Base-by-base conservation (phyloP, 2,329 filamentous ascomycete species). In the Ceratocystiopsis minuta region DNA sequence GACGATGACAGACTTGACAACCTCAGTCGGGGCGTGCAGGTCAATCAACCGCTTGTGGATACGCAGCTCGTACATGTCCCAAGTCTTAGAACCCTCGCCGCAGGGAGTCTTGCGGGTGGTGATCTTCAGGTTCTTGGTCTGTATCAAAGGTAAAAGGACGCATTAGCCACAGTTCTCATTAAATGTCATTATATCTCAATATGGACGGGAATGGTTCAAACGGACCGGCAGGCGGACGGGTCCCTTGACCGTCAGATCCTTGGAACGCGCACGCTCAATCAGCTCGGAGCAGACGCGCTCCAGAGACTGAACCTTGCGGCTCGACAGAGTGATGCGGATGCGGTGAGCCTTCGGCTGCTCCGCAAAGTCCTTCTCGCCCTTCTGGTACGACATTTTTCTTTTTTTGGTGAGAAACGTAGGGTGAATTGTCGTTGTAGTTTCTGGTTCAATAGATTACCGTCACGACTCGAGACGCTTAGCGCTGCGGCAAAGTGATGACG, bases 81-180 rank as follows among this genome's bases (percentile, higher is more conserved):
- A 98, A 62, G 90, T 98, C 85, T 98, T 98, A 68, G 82, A 92
- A 71, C 90, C 90, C 78, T 98, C 90, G 82, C 90, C 90, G 70
- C 83, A 90, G 65, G 90, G 90, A 53, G 90, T 96, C 82, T 98
- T 98, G 62, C 90, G 82, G 74, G 90, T 94, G 64, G 83, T 85
- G 74, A 94, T 78, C 75, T 90, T 85, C 60, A 96, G 77, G 64
- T 77, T 84, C 80, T 95, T 94, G 72, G 87, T 95, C 41, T 46
- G 35, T 42, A 13, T 14, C 11, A 6, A 34, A 37, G 16, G 34
- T 31, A 40, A 43, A 35, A 43, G 11, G 28, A 24, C 6, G 15
- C 6, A 16, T 43, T 34, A 43, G 41, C 16, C 32, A 6, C 10
- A 2, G 15, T 9, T 28, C 9, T 28, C 24, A 6, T 9, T 10